These are phyloP conservation scores for Incumbomyces delicatus DNA, from an alignment of 2,329 filamentous ascomycete genomes.

Conservation along the genomic window DNA sequence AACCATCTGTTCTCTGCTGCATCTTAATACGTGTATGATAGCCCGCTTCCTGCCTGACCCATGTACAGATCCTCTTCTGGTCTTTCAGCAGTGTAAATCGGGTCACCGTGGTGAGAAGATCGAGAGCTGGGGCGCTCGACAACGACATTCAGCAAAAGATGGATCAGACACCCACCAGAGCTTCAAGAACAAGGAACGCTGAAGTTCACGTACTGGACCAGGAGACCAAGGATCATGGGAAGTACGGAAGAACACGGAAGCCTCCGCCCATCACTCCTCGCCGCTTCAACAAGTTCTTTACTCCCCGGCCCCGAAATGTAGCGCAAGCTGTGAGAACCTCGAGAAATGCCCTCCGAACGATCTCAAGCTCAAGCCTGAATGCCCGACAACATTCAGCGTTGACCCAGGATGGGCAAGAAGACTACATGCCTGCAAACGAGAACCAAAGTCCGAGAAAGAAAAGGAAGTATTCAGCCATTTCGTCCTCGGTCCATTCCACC, in stretches of 20 bases:
- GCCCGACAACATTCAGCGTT: not conserved
- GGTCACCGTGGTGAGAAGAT: not conserved
- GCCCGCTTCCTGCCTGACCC: too few relatives aligned
- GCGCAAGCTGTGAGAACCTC: constrained; percentile 29
- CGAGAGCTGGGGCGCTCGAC: too few relatives aligned
- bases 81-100: not conserved
- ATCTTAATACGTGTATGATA: too few relatives aligned
- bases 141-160: constrained; percentile 7
- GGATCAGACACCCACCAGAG: constrained; percentile 17
- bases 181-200: constrained; percentile 10
- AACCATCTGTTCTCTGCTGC: too few relatives aligned
- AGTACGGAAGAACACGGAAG: constrained; percentile 24
- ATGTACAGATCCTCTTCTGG: too few relatives aligned
- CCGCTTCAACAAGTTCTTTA: constrained; percentile 43
- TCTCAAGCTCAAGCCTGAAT: constrained; percentile 25
- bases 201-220: constrained; percentile 4
- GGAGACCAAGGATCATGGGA: not conserved
- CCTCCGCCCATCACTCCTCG: constrained; percentile 41
- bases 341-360: constrained; percentile 35
- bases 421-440: constrained; percentile 25
- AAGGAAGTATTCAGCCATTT: constrained; percentile 36
- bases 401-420: not conserved
- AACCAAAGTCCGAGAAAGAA: constrained; percentile 28
- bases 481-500: constrained; percentile 40
- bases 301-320: constrained; percentile 32